Evolutionary conservation across 2,329 filamentous ascomycete species (phyloP).

Genomic region (Penicillium thymicola): DNA sequence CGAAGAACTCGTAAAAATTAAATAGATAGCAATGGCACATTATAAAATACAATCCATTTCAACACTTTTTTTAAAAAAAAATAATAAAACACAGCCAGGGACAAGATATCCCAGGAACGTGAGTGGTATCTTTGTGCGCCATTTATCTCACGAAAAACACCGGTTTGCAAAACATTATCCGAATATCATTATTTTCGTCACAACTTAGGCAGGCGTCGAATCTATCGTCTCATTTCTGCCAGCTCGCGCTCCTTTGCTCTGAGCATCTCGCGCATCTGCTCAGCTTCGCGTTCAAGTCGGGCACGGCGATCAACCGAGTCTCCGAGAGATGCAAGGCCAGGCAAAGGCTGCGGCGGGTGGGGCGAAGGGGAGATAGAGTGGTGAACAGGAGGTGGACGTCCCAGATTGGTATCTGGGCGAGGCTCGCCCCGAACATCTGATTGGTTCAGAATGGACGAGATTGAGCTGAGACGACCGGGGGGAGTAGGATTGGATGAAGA

Average conservation of each 20-base stretch:
- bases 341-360: constrained; percentile 28
- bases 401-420: constrained; percentile 41
- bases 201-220: constrained; percentile 3
- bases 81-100: constrained; percentile 15
- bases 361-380: constrained; percentile 21
- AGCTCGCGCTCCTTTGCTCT: constrained; percentile 72
- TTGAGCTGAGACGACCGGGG: constrained; percentile 67
- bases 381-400: constrained; percentile 30
- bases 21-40: not conserved
- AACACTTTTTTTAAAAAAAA: constrained; percentile 1
- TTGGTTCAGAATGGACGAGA: constrained; percentile 72
- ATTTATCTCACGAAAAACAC: constrained; percentile 10
- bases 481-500: constrained; percentile 33
- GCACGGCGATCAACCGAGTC: constrained; percentile 61
- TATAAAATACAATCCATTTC: constrained; percentile 9
- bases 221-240: constrained; percentile 48
- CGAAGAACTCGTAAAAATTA: not conserved
- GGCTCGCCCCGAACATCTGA: constrained; percentile 34
- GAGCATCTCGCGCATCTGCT: constrained; percentile 70
- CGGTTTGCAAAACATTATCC: constrained; percentile 9
- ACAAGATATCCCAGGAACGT: constrained; percentile 13
- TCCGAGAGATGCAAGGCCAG: constrained; percentile 47
- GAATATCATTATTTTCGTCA: constrained; percentile 24
- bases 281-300: constrained; percentile 68
- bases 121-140: constrained; percentile 22